Conservation (phyloP, 2,329 filamentous ascomycete genomes). For the Colletotrichum tabaci region DNA sequence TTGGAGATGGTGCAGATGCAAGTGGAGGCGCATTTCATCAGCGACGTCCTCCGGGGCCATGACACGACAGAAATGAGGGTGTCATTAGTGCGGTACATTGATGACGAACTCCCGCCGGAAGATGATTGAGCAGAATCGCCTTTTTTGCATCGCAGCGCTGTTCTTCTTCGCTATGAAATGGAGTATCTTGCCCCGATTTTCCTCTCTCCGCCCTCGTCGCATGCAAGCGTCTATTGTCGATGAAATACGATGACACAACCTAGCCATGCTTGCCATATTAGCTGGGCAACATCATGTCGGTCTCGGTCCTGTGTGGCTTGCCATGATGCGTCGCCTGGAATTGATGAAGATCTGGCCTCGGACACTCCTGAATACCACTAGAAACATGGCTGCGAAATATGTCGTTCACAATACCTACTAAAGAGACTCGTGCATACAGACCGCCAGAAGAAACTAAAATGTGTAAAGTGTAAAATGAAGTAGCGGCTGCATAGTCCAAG, state of each 20-base stretch:
- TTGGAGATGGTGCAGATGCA: conserved; percentile 99
- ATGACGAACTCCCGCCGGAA: conserved; percentile 96
- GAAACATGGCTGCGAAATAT: not conserved
- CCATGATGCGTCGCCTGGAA: no score
- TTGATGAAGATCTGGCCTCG: not conserved
- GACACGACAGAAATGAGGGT: conserved; percentile 98
- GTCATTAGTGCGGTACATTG: conserved; percentile 91
- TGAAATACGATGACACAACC: not conserved
- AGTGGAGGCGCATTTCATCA: conserved; percentile 96
- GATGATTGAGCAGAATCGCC: conserved; percentile 77
- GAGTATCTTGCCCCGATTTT: not conserved
- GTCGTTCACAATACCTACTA: not conserved
- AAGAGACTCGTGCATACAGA: not conserved
- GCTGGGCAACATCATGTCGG: not conserved
- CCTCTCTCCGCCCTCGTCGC: not conserved
- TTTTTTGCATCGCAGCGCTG: not conserved
- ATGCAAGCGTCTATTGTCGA: not conserved
- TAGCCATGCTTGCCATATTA: not conserved
- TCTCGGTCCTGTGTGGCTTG: not conserved
- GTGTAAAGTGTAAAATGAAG: not conserved
- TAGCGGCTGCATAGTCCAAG: not conserved
- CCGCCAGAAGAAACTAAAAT: not conserved
- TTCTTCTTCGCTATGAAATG: not conserved
- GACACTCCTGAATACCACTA: not conserved
- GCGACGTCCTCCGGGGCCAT: conserved; percentile 91